Evolutionary conservation across 257 asterid species (phyloP), one percentile per base, ranked within the genome.

Genomic region (Fraxinus quadrangulata): DNA sequence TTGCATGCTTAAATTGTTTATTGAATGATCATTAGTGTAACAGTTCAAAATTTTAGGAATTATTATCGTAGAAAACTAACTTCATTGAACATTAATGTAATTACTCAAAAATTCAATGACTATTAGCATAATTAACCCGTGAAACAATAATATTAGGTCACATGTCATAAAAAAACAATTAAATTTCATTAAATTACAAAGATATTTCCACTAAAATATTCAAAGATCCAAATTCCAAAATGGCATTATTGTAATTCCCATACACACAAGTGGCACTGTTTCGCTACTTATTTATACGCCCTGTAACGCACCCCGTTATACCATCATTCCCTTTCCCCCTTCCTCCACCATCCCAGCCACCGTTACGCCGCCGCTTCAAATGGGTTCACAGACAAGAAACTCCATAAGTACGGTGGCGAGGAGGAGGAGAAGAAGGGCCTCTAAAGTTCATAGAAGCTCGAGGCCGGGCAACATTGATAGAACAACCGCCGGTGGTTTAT

Each of bases 361-460:
- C 61, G 63, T 34, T 75, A 3, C 67, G 42, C 72, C 66, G 9
- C 74, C 77, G 47, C 71, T 54, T 17, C 59, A 13, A 30, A 93
- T 90, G 94, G 92, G 89, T n/a, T 83, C 89, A 24, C 83, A 78
- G 81, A 87, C 87, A 30, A 84, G 83, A 77, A 82, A 74, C 67
- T 67, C 85, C 19, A 17, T 66, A 47, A 72, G 80, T 72, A 11
- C 78, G 40, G 47, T 83, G 21, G 34, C 45, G 65, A 73, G 82
- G 73, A 79, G 76, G 79, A 74, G 69, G 63, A 87, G 81, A 79
- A 90, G 79, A 78, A 80, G 80, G 73, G 42, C 68, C 68, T 61
- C 68, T 23, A 61, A 24, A 61, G 68, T 24, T 21, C 68, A 61
- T 11, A 61, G 16, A 21, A 8, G 16, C 23, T 61, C 13, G 76